Base-by-base conservation (phyloP, 768 basidiomycete genomes). In the Hemileccinum impolitum region DNA sequence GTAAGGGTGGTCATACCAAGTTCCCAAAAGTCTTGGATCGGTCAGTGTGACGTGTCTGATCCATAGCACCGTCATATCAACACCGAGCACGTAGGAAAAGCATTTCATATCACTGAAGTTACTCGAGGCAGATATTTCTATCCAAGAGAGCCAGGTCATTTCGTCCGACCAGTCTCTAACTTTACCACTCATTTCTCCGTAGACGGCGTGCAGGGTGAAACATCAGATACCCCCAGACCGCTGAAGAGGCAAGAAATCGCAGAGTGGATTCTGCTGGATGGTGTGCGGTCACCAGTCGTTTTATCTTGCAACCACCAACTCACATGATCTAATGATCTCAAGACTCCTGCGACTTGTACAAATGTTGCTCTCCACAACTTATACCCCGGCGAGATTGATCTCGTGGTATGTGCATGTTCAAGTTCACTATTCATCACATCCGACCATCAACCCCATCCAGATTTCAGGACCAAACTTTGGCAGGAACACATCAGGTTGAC, bases 221-320 rank as follows among this genome's bases (percentile, higher is more conserved):
- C 70, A 15, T 81, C 85, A 10, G 62, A 70, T 17, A 60, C 59
- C 21, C 73, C 87, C 18, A 74, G 94, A 47, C 82, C 86, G 6
- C 65, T 94, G 43, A 78, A 80, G 61, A 79, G 84, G 6, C 85
- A 81, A 32, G 93, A 94, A 70, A 71, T 85, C 45, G 80, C 81
- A 21, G 91, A 96, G 70, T 98, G 94, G 94, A 82, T 96, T 48
- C 77, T 98, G 21, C 71, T 96, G 6, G 89, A 91, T 51, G 90
- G 89, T 14, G 90, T 91, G 71, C 48, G 58, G 1, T 34, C 23
- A 37, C 19, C 32, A 7, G 77, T 68, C 10, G 47, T 50, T 10
- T 19, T 50, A 26, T 48, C 55, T n/a, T 30, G 39, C 51, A 12
- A 41, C 17, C 35, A 35, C 40, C 47, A 25, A 34, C 53, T 51